Percentiles rank a stretch among this genome's conserved stretches.
Conservation (phyloP, 2,329 filamentous ascomycete genomes). For the Colletotrichum somersetense region DNA sequence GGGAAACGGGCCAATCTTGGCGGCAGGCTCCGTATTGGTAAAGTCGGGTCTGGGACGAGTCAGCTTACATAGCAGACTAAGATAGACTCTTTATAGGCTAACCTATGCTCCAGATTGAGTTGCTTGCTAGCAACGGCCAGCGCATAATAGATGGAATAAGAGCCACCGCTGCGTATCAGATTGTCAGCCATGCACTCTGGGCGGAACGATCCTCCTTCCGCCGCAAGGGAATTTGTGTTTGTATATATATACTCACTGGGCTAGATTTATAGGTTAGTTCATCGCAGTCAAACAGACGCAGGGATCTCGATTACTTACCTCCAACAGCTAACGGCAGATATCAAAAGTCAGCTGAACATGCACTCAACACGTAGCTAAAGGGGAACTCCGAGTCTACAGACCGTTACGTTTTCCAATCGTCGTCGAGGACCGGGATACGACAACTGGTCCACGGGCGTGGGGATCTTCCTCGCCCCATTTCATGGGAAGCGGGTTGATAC, state of each 20-base stretch:
- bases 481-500: slow-evolving; percentile 90
- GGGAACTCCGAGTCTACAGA: slow-evolving; percentile 54
- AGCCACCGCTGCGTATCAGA: slow-evolving; percentile 72
- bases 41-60: slow-evolving; percentile 64
- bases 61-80: background rate
- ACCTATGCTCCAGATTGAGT: slow-evolving; percentile 83
- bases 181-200: background rate
- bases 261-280: slow-evolving; percentile 49
- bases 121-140: slow-evolving; percentile 93
- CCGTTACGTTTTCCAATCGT: slow-evolving; percentile 87
- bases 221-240: background rate
- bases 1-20: slow-evolving; percentile 86
- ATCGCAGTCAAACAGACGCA: slow-evolving; percentile 6
- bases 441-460: slow-evolving; percentile 82
- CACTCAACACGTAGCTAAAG: slow-evolving; percentile 41
- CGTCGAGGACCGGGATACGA: slow-evolving; percentile 81
- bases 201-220: background rate
- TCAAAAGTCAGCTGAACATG: slow-evolving; percentile 12
- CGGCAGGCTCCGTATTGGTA: slow-evolving; percentile 89
- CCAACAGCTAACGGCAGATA: slow-evolving; percentile 62
- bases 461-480: slow-evolving; percentile 88
- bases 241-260: slow-evolving; percentile 49
- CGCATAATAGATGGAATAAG: slow-evolving; percentile 96
- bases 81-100: slow-evolving; percentile 40
- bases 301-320: slow-evolving; percentile 57